Evolutionary conservation across 2,329 filamentous ascomycete species (phyloP).

Genomic region (Niveomyces coronatus): DNA sequence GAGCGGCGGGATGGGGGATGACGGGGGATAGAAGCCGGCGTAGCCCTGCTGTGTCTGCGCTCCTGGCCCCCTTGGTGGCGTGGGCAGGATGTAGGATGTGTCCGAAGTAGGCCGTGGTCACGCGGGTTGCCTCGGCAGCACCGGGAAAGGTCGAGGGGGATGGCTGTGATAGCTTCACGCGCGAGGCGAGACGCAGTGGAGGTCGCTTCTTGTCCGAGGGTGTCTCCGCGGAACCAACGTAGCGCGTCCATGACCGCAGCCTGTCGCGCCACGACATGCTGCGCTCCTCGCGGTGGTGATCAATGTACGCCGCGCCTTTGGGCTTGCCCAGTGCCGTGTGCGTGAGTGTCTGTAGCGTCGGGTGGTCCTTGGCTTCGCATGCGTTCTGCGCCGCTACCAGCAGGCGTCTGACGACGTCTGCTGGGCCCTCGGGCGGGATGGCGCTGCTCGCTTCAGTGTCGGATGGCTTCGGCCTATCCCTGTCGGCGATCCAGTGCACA

Average conservation of each 20-base stretch:
- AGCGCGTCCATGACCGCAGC: constrained; percentile 22
- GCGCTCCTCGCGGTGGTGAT: constrained; percentile 20
- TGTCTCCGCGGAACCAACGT: constrained; percentile 14
- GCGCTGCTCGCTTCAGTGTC: not conserved
- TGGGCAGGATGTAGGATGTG: constrained; percentile 33
- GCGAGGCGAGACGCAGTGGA: constrained; percentile 1
- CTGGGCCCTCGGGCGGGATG: constrained; percentile 26
- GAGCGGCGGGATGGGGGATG: constrained; percentile 35
- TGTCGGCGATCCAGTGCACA: constrained; percentile 33
- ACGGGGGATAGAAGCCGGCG: constrained; percentile 33
- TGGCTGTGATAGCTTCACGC: not conserved
- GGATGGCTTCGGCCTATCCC: constrained; percentile 3
- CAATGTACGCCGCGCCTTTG: constrained; percentile 12
- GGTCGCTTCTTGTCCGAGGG: not conserved
- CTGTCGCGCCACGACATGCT: constrained; percentile 26
- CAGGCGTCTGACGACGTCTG: constrained; percentile 36
- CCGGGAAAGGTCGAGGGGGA: not conserved
- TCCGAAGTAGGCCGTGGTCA: constrained; percentile 33
- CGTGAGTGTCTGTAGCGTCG: constrained; percentile 15
- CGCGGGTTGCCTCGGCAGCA: not conserved
- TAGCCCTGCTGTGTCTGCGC: not conserved
- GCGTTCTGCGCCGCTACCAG: constrained; percentile 22
- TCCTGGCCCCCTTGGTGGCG: not conserved
- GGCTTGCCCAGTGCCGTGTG: constrained; percentile 5
- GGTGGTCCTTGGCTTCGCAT: not conserved